Evolutionary conservation across 75 land plant genomes (phyloP).

Genomic region (Pinus taeda): DNA sequence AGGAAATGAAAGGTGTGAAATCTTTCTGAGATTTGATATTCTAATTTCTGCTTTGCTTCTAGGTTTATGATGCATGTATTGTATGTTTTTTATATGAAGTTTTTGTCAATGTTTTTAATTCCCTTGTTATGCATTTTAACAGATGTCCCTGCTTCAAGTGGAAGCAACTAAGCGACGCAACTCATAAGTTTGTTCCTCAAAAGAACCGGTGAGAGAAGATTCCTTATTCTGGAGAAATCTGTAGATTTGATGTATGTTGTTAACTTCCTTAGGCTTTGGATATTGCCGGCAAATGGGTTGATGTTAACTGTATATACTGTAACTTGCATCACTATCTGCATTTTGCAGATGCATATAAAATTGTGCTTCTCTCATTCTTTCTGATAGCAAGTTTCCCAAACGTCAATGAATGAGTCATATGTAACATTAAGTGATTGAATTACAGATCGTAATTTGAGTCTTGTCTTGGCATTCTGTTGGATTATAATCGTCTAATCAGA

Average conservation of each 20-base stretch:
- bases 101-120: background rate
- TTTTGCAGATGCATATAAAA: conserved; percentile 10
- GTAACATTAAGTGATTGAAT: conserved; percentile 1
- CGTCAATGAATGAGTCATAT: conserved; percentile 1
- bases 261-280: conserved; percentile 3
- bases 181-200: conserved; percentile 3
- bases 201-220: conserved; percentile 14
- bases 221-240: conserved; percentile 8
- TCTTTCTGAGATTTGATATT: background rate
- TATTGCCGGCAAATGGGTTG: conserved; percentile 6
- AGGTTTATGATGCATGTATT: background rate
- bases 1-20: background rate
- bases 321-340: conserved; percentile 7
- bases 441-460: background rate
- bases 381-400: conserved; percentile 1
- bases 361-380: background rate
- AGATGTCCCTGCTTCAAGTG: background rate
- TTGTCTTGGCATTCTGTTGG: background rate
- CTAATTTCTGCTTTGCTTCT: background rate
- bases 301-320: conserved; percentile 3
- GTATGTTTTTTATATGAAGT: background rate
- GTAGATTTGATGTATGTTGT: conserved; percentile 2
- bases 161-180: background rate
- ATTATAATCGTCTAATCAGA: conserved; percentile 1
- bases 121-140: background rate